phyloP scores from a whole-genome alignment of 1,139 yeast species.

The Lodderomyces jiufengensis region DNA sequence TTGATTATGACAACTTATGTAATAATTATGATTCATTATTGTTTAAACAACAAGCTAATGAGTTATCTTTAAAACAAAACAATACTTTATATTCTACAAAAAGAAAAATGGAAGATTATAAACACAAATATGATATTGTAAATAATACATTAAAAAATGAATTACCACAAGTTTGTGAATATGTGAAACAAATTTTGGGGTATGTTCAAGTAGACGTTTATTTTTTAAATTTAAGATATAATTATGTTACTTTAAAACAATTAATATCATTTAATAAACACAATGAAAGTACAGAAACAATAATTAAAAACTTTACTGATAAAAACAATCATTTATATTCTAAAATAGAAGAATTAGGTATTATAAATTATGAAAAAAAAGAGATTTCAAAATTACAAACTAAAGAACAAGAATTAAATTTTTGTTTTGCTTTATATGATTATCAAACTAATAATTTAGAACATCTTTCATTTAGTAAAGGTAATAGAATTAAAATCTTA shows the following conservation, averaged over 20 bases:
- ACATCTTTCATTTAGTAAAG: slow-evolving; percentile 48
- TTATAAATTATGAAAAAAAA: slow-evolving; percentile 14
- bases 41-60: slow-evolving; percentile 18
- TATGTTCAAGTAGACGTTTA: slow-evolving; percentile 26
- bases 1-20: slow-evolving; percentile 33
- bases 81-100: slow-evolving; percentile 29
- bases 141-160: slow-evolving; percentile 35
- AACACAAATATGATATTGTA: slow-evolving; percentile 24
- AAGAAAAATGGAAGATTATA: slow-evolving; percentile 27
- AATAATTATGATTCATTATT: slow-evolving; percentile 25
- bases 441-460: slow-evolving; percentile 33
- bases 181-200: slow-evolving; percentile 23
- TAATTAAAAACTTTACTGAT: slow-evolving; percentile 13
- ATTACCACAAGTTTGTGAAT: slow-evolving; percentile 35
- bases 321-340: slow-evolving; percentile 14
- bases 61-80: slow-evolving; percentile 27
- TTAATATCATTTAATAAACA: slow-evolving; percentile 4
- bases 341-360: slow-evolving; percentile 18
- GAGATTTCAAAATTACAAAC: not conserved
- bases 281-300: slow-evolving; percentile 2
- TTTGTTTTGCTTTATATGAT: slow-evolving; percentile 32
- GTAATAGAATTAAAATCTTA: slow-evolving; percentile 46
- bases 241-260: slow-evolving; percentile 23
- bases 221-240: slow-evolving; percentile 27
- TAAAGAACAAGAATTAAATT: slow-evolving; percentile 5